phyloP scores from a whole-genome alignment of 495 filamentous ascomycete species.

The Parathielavia appendiculata region DNA sequence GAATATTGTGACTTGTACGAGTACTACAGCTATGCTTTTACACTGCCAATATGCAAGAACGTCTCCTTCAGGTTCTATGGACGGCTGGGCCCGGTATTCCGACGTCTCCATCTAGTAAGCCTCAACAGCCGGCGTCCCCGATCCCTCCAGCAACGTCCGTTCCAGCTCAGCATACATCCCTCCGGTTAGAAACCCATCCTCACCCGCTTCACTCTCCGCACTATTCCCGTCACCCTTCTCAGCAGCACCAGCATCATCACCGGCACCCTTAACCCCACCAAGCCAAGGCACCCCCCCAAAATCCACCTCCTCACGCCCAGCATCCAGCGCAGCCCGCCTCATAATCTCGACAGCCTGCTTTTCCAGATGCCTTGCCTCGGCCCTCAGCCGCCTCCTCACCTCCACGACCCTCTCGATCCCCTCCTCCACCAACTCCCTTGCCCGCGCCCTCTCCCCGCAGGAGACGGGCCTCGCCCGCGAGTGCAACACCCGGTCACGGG shows the following conservation, averaged over 20 bases:
- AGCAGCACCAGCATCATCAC: not conserved
- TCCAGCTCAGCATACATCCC: not conserved
- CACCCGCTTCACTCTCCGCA: not conserved
- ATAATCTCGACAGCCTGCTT: conserved; percentile 25
- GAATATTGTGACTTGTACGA: too few relatives aligned
- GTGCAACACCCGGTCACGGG: conserved; percentile 21
- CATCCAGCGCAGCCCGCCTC: conserved; percentile 25
- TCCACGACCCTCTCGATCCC: conserved; percentile 14
- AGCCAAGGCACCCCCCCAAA: conserved; percentile 26
- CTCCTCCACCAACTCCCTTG: conserved; percentile 12
- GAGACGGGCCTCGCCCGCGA: not conserved
- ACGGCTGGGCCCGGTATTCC: not conserved
- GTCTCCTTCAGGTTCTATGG: not conserved
- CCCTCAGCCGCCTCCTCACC: conserved; percentile 14
- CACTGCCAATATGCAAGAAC: too few relatives aligned
- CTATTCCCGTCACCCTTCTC: not conserved
- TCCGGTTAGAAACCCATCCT: not conserved
- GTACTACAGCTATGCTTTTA: too few relatives aligned
- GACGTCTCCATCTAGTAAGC: conserved; percentile 5
- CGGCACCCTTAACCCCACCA: conserved; percentile 4
- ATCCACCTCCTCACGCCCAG: conserved; percentile 17
- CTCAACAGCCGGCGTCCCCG: not conserved
- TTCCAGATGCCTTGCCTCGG: conserved; percentile 20
- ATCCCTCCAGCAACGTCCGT: not conserved
- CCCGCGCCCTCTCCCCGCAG: not conserved